A percentile compares a stretch with the other conserved stretches of the same genome.
Conservation (phyloP, 495 filamentous ascomycete genomes). For the Podospora comata region DNA sequence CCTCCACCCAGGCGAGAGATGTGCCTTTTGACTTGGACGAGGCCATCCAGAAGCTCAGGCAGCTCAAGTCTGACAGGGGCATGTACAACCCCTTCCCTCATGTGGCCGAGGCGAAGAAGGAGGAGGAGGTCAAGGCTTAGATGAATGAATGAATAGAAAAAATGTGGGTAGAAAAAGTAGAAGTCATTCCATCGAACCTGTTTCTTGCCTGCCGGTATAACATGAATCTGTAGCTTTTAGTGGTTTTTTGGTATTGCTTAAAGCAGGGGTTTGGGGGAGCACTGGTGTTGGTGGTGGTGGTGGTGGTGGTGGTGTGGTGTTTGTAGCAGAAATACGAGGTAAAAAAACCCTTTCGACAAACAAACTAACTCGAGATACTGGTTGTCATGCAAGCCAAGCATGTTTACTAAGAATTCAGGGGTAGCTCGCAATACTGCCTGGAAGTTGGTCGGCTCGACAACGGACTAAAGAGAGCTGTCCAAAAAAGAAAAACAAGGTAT, state of each 20-base stretch:
- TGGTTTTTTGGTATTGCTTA: not conserved
- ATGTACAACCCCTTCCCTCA: conserved; percentile 39
- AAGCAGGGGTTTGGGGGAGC: not conserved
- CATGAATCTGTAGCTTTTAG: not conserved
- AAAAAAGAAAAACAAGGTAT: too few species aligned
- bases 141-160: not conserved
- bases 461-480: too few species aligned
- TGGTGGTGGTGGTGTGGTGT: not conserved
- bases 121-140: conserved; percentile 11
- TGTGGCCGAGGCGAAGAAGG: conserved; percentile 5
- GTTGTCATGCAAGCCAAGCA: too few species aligned
- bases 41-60: conserved; percentile 67
- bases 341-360: not conserved
- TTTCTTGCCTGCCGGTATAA: not conserved
- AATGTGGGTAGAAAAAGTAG: not conserved
- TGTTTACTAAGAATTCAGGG: too few species aligned
- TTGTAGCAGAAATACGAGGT: not conserved
- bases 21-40: conserved; percentile 71
- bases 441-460: too few species aligned
- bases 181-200: not conserved
- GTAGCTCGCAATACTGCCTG: too few species aligned
- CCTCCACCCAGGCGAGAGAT: conserved; percentile 67
- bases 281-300: not conserved
- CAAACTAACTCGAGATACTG: too few species aligned
- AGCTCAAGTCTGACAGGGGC: conserved; percentile 55